Percentiles rank a stretch among this genome's conserved stretches.
These are phyloP conservation scores for Agroathelia rolfsii DNA, from an alignment of 1,284 basidiomycete genomes.

Conservation along the genomic window DNA sequence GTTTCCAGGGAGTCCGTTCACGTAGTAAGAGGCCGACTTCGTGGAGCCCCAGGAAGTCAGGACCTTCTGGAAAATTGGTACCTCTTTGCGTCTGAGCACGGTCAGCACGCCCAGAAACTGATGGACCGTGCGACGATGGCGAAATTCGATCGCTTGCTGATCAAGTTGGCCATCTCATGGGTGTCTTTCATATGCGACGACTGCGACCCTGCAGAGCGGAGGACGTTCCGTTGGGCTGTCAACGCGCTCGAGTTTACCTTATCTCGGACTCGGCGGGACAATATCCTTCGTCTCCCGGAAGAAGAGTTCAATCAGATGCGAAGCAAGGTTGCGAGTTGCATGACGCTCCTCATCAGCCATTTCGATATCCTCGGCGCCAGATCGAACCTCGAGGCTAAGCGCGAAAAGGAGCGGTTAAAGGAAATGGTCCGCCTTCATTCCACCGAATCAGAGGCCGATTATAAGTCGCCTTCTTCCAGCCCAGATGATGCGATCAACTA, in stretches of 20 bases:
- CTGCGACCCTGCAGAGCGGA: conserved; percentile 92
- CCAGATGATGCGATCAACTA: conserved; percentile 26
- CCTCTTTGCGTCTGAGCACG: conserved; percentile 91
- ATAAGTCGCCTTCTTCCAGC: conserved; percentile 25
- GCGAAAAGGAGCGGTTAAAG: conserved; percentile 79
- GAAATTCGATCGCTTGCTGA: conserved; percentile 76
- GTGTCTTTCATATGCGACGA: conserved; percentile 98
- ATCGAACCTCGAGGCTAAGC: conserved; percentile 79
- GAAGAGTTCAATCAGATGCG: conserved; percentile 86
- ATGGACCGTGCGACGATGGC: conserved; percentile 69
- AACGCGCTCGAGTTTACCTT: conserved; percentile 92
- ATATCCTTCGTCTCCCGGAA: conserved; percentile 83
- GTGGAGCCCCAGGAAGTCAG: conserved; percentile 57
- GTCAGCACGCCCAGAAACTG: conserved; percentile 78
- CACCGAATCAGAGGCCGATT: conserved; percentile 40
- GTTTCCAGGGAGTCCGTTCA: conserved; percentile 82
- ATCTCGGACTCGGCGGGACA: conserved; percentile 81
- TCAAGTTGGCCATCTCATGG: conserved; percentile 91
- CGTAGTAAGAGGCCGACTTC: conserved; percentile 65
- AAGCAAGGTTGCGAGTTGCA: conserved; percentile 91
- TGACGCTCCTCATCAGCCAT: conserved; percentile 92
- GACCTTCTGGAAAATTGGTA: conserved; percentile 96
- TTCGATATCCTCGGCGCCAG: conserved; percentile 97
- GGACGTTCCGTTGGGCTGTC: conserved; percentile 98
- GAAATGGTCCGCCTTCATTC: conserved; percentile 58